Evolutionary conservation across 768 basidiomycete genomes (phyloP), one percentile per base, ranked within the genome.

Genomic region (Pluteus cervinus): DNA sequence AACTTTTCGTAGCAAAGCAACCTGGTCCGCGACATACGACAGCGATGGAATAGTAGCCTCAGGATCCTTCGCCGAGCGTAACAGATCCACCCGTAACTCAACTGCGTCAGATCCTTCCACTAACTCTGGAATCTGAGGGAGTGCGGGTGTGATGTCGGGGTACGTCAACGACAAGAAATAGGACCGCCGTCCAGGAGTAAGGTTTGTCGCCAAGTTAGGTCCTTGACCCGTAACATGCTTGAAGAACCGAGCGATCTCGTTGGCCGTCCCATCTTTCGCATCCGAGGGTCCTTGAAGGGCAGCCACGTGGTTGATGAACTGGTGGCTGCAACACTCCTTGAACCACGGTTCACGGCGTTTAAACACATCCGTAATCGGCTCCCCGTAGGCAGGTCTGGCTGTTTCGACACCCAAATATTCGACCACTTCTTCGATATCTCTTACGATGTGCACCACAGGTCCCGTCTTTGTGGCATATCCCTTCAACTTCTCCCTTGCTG

Each of bases 161-260:
- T 89, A 93, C 0, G 94, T 96, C 40, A 99, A 68, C 7, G 84
- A 83, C 26, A 98, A 71, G 73, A 98, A 98, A 63, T 91, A 90
- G 0, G 91, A 87, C n/a, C 86, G 75, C 16, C 67, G 63, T 5
- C 74, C 78, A 6, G 54, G 50, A 0, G 52, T 57, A 16, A 81
- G 53, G 48, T 78, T 81, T 2, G 64, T 54, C 1, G 76, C 69
- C 16, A 79, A 53, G 49, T 93, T 96, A 2, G 78, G 72, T 22
- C 68, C 60, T 26, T 74, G 60, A 0, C 89, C 88, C 1, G 84
- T 81, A 40, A 98, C 73, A 56, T 96, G 90, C 22, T 69, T 68
- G 73, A 99, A 98, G 75, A 91, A 99, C 21, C 91, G 74, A 4
- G 64, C 60, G 32, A 87, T 75, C 51, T 94, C 91, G 29, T 68